Percentiles rank a stretch among this genome's conserved stretches.
phyloP scores from a whole-genome alignment of 345 rosid species.

The Syzygium oleosum region DNA sequence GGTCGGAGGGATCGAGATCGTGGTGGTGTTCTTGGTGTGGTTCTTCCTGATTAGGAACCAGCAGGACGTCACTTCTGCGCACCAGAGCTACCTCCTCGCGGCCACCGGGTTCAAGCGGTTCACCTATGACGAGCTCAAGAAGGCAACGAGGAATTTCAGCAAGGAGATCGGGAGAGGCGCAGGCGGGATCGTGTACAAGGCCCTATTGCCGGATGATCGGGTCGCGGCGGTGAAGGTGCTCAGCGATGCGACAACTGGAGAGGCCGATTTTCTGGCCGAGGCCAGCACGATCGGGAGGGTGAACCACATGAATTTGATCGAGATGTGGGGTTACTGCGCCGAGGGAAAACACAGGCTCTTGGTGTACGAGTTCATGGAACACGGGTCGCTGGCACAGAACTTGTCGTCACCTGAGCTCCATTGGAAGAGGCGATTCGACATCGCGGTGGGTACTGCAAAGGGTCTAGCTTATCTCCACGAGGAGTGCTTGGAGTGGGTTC shows the following conservation, averaged over 20 bases:
- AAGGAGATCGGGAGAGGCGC: conserved; percentile 32
- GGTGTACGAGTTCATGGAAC: conserved; percentile 22
- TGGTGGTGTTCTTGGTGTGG: conserved; percentile 10
- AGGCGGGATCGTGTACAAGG: conserved; percentile 24
- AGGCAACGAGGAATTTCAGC: conserved; percentile 20
- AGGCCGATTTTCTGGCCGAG: conserved; percentile 27
- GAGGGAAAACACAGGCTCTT: conserved; percentile 20
- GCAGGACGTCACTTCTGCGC: neutral
- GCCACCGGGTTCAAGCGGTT: conserved; percentile 19
- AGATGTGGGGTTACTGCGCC: conserved; percentile 25
- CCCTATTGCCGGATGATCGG: conserved; percentile 1
- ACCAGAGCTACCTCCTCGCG: conserved; percentile 5
- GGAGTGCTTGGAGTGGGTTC: conserved; percentile 25
- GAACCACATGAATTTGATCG: conserved; percentile 27
- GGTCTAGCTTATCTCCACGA: conserved; percentile 28
- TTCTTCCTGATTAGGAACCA: conserved; percentile 10
- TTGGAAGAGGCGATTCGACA: conserved; percentile 14
- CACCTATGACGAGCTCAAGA: conserved; percentile 19
- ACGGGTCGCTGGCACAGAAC: conserved; percentile 16
- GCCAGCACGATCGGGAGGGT: conserved; percentile 26
- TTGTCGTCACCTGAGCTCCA: neutral
- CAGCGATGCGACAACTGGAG: conserved; percentile 12
- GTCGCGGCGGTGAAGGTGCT: conserved; percentile 22
- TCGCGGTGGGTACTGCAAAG: conserved; percentile 18
- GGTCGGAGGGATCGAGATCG: conserved; percentile 18